Conservation (phyloP, 352 stramenopile species). For the Plasmopara viticola region DNA sequence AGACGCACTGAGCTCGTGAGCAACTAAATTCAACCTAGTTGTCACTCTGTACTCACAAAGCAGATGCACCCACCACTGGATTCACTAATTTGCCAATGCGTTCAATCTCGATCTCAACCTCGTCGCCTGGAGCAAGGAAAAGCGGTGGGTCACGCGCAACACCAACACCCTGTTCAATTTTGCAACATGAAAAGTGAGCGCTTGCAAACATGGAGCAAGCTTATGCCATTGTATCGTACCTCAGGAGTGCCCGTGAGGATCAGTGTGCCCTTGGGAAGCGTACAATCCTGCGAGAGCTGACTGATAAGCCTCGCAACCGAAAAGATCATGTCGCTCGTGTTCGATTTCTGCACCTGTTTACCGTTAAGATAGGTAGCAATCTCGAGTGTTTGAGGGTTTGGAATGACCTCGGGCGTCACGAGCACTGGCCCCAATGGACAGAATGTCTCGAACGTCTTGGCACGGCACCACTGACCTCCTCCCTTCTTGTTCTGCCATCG, state of each 20-base stretch:
- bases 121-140: constrained; percentile 81
- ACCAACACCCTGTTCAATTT: constrained; percentile 55
- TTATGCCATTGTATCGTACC: constrained; percentile 22
- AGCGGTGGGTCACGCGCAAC: constrained; percentile 82
- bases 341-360: constrained; percentile 81
- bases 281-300: constrained; percentile 86
- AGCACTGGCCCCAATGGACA: constrained; percentile 84
- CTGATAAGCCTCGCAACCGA: constrained; percentile 83
- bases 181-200: too few species aligned
- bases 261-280: constrained; percentile 78
- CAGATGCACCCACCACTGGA: constrained; percentile 62
- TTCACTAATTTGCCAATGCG: constrained; percentile 86
- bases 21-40: too few species aligned
- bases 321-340: constrained; percentile 90
- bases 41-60: constrained; percentile 30
- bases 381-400: constrained; percentile 64
- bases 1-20: too few species aligned
- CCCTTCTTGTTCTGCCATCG: constrained; percentile 85
- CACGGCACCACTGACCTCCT: constrained; percentile 82
- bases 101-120: constrained; percentile 89
- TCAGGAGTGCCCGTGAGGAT: constrained; percentile 89
- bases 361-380: constrained; percentile 83
- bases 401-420: constrained; percentile 65
- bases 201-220: too few species aligned
- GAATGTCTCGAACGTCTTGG: constrained; percentile 90